Percentiles rank a stretch among this genome's conserved stretches.
These are phyloP conservation scores for Naganishia vishniacii DNA, from an alignment of 768 basidiomycete species.

Conservation along the genomic window DNA sequence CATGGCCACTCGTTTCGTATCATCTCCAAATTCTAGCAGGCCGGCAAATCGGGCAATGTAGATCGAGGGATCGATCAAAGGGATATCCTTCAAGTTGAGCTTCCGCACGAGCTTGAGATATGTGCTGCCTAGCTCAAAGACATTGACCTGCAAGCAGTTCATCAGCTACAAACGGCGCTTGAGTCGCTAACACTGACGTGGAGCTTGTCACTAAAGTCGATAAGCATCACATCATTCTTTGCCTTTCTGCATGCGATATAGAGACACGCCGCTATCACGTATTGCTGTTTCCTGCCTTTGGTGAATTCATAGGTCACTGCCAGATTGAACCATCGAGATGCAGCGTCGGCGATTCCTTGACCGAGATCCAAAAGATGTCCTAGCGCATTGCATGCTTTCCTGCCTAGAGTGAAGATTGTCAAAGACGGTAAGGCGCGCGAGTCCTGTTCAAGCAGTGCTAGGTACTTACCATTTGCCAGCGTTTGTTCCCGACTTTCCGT, in stretches of 20 bases:
- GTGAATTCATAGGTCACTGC: constrained; percentile 91
- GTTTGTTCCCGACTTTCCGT: constrained; percentile 23
- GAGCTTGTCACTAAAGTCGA: constrained; percentile 95
- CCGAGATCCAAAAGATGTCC: constrained; percentile 60
- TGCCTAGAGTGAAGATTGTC: constrained; percentile 16
- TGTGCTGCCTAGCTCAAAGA: constrained; percentile 91
- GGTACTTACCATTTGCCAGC: constrained; percentile 18
- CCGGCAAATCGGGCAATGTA: constrained; percentile 94
- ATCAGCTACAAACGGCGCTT: neutral
- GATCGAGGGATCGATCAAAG: constrained; percentile 89
- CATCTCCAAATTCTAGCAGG: constrained; percentile 90
- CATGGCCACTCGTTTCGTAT: constrained; percentile 80
- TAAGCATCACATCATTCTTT: constrained; percentile 94
- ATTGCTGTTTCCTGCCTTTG: constrained; percentile 82
- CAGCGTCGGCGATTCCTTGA: constrained; percentile 71
- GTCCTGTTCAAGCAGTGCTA: neutral
- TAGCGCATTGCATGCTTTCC: constrained; percentile 19
- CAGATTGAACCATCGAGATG: constrained; percentile 81
- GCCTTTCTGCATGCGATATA: constrained; percentile 89
- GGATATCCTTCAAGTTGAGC: constrained; percentile 70
- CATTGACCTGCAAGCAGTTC: constrained; percentile 66
- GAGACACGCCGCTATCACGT: constrained; percentile 91
- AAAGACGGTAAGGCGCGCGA: neutral
- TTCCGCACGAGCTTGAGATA: constrained; percentile 87
- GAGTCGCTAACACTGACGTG: constrained; percentile 55